These are phyloP conservation scores for Botrytis paeoniae DNA, from an alignment of 2,329 filamentous ascomycete species.

Conservation along the genomic window DNA sequence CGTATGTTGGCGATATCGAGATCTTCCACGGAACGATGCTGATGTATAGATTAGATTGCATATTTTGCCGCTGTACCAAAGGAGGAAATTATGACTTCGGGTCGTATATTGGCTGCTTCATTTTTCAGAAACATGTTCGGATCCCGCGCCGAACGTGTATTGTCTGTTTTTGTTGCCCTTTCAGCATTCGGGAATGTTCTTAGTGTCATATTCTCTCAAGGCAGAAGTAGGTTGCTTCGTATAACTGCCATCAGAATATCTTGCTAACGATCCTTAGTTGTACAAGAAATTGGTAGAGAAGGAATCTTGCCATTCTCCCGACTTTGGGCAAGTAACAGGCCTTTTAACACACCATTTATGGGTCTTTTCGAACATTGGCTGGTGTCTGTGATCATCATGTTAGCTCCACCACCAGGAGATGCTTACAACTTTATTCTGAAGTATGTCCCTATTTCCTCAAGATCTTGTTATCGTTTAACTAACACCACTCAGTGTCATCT, in stretches of 20 bases:
- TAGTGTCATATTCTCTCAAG: slow-evolving; percentile 66
- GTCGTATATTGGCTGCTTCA: slow-evolving; percentile 51
- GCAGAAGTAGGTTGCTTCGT: slow-evolving; percentile 42
- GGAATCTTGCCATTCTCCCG: slow-evolving; percentile 62
- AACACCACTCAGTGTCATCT: slow-evolving; percentile 51
- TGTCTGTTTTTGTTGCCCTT: slow-evolving; percentile 64
- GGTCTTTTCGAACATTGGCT: slow-evolving; percentile 63
- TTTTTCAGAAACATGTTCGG: slow-evolving; percentile 58
- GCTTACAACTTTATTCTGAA: slow-evolving; percentile 63
- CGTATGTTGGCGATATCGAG: slow-evolving; percentile 39
- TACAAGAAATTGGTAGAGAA: slow-evolving; percentile 64
- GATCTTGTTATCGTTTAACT: background rate
- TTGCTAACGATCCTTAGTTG: slow-evolving; percentile 41
- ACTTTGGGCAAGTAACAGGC: slow-evolving; percentile 62
- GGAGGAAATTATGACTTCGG: slow-evolving; percentile 50
- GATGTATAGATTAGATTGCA: slow-evolving; percentile 44
- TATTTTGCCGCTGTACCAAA: slow-evolving; percentile 60
- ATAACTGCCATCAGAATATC: background rate
- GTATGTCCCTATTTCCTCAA: slow-evolving; percentile 39
- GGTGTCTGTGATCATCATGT: slow-evolving; percentile 62
- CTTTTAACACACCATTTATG: slow-evolving; percentile 59
- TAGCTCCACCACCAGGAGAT: slow-evolving; percentile 64
- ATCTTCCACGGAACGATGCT: background rate
- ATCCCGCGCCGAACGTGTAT: slow-evolving; percentile 51
- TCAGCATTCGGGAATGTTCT: slow-evolving; percentile 67